phyloP scores from a whole-genome alignment of 2,329 filamentous ascomycete genomes.

The Penicillium sp. region DNA sequence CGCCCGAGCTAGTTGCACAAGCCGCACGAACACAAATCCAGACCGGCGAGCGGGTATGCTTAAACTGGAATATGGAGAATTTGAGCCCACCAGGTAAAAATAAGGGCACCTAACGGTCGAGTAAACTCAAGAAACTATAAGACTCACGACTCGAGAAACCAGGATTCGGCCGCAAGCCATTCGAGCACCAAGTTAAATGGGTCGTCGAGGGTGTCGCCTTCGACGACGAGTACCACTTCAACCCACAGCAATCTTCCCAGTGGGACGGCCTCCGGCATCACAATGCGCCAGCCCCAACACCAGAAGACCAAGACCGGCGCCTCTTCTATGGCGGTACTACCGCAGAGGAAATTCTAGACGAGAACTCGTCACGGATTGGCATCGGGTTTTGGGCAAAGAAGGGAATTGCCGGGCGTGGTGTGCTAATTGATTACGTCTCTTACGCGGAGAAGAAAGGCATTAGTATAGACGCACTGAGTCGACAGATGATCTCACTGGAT shows the following conservation, averaged over 20 bases:
- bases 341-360: constrained; percentile 35
- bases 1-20: constrained; percentile 51
- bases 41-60: constrained; percentile 52
- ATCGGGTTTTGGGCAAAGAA: constrained; percentile 41
- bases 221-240: constrained; percentile 54
- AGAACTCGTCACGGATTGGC: constrained; percentile 33
- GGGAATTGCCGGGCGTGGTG: constrained; percentile 42
- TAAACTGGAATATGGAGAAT: constrained; percentile 59
- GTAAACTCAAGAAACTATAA: no score
- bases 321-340: constrained; percentile 40
- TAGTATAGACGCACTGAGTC: constrained; percentile 32
- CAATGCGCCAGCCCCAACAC: constrained; percentile 42
- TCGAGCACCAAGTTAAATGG: constrained; percentile 53
- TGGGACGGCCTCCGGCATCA: constrained; percentile 56
- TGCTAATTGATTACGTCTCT: constrained; percentile 40
- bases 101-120: background rate
- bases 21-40: constrained; percentile 53
- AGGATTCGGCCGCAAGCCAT: constrained; percentile 53
- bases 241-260: constrained; percentile 54
- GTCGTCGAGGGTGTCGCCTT: constrained; percentile 44
- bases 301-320: constrained; percentile 29
- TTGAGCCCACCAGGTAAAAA: constrained; percentile 44
- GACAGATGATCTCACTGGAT: constrained; percentile 35
- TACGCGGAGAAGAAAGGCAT: constrained; percentile 36
- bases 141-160: constrained; percentile 28